phyloP scores from a whole-genome alignment of 2,329 filamentous ascomycete species.

The Aspergillus udagawae region DNA sequence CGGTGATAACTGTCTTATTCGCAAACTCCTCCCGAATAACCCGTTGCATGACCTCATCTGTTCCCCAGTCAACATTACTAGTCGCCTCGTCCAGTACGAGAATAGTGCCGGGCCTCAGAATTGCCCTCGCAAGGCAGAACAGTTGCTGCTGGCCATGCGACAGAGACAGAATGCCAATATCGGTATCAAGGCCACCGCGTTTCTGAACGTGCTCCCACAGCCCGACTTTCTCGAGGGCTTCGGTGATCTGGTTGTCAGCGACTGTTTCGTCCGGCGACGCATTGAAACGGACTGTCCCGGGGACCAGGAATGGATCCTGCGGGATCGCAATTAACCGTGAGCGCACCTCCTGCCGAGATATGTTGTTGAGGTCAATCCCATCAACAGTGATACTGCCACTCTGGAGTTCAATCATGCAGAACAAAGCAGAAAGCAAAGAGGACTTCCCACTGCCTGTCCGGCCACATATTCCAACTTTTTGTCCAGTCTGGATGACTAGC shows the following conservation, averaged over 20 bases:
- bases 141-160: slow-evolving; percentile 56
- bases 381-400: slow-evolving; percentile 18
- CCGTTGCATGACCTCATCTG: neutral
- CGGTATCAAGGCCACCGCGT: slow-evolving; percentile 26
- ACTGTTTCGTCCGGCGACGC: slow-evolving; percentile 4
- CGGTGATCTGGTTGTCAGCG: slow-evolving; percentile 20
- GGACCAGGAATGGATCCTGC: slow-evolving; percentile 20
- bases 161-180: slow-evolving; percentile 35
- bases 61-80: slow-evolving; percentile 10
- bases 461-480: neutral
- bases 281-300: slow-evolving; percentile 20
- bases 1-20: neutral
- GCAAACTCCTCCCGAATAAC: neutral
- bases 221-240: slow-evolving; percentile 21
- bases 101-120: slow-evolving; percentile 39
- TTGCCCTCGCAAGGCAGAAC: slow-evolving; percentile 54
- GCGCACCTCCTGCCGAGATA: slow-evolving; percentile 11
- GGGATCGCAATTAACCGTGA: slow-evolving; percentile 17
- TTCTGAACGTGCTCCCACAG: slow-evolving; percentile 25
- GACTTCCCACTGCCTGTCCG: slow-evolving; percentile 16
- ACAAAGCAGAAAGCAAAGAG: slow-evolving; percentile 17
- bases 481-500: neutral
- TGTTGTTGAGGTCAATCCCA: slow-evolving; percentile 13
- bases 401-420: slow-evolving; percentile 20
- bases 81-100: slow-evolving; percentile 22